These are phyloP conservation scores for Puccinia polysora DNA, from an alignment of 1,284 basidiomycete species.

Conservation along the genomic window DNA sequence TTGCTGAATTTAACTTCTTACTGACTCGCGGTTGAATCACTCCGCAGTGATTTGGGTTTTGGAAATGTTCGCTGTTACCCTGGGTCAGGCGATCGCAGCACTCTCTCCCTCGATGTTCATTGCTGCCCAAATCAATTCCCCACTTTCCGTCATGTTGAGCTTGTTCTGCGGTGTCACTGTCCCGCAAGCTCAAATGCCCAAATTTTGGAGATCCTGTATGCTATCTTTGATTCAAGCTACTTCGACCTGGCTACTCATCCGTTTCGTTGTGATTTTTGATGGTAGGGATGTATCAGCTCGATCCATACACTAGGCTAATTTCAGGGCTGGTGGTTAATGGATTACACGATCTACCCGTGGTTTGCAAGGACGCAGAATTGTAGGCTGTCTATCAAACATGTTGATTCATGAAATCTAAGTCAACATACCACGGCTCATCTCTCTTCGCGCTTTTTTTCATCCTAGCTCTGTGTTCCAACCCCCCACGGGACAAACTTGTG, in stretches of 20 bases:
- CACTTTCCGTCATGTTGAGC: conserved; percentile 9
- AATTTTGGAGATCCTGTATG: conserved; percentile 72
- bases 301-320: conserved; percentile 65
- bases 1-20: too few relatives aligned
- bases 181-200: conserved; percentile 59
- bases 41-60: conserved; percentile 36
- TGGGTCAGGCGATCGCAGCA: conserved; percentile 41
- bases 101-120: conserved; percentile 36
- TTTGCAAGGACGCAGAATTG: conserved; percentile 33
- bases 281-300: conserved; percentile 49
- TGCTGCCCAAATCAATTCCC: conserved; percentile 30
- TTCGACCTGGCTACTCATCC: neutral
- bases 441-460: neutral
- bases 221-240: conserved; percentile 50
- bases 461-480: conserved; percentile 31
- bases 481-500: conserved; percentile 39
- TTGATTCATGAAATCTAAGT: too few relatives aligned
- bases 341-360: conserved; percentile 31
- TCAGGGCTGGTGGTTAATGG: conserved; percentile 52
- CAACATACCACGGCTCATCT: neutral
- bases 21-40: too few relatives aligned
- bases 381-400: neutral
- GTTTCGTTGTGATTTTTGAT: conserved; percentile 17
- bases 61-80: conserved; percentile 37
- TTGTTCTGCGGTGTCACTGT: conserved; percentile 48